Base-by-base conservation (phyloP, 2,329 filamentous ascomycete genomes). In the Didymella keratinophila region DNA sequence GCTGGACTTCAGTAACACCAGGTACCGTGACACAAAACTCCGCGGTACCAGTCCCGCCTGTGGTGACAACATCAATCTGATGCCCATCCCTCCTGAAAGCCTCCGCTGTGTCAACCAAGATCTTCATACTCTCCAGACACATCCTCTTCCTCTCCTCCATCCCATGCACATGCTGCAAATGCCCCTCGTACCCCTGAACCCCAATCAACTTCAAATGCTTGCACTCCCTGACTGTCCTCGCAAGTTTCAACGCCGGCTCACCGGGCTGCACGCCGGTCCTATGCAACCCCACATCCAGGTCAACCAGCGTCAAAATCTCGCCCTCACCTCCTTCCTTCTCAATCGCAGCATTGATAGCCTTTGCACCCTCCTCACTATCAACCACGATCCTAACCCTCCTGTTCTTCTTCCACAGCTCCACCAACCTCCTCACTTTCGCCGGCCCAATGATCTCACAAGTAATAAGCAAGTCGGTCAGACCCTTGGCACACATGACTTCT, bases 1-100 rank as follows among this genome's bases (percentile, higher is more conserved):
- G 83, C 64, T 85, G 83, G 1, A 85, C 72, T 63, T 85, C 83
- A 1, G 82, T 85, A 0, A 85, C 77, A 0, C 82, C 83, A 0
- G 79, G 78, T 0, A 83, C 81, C 0, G 72, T 77, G 1, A 78
- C 82, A 53, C 83, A 85, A 62, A 85, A 84, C 59, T 84, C 82
- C 2, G 78, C 81, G 1, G 82, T 84, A 8, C 82, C 82, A 0
- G 82, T 84, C 0, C 82, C 82, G 1, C 82, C 82, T 0, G 80
- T 82, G 0, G 82, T 84, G 3, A 84, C 82, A 0, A 84, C 81
- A 4, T 78, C 66, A 25, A 84, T 82, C 11, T 74, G 65, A 67
- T 78, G 78, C 1, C 81, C 82, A 0, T 72, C 78, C 25, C 69
- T 62, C 10, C 80, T 75, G 14, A 84, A 64, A 39, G 71, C 67